Evolutionary conservation across 1,284 basidiomycete genomes (phyloP), one percentile per base, ranked within the genome.

Genomic region (Sanghuangporus weigelae): DNA sequence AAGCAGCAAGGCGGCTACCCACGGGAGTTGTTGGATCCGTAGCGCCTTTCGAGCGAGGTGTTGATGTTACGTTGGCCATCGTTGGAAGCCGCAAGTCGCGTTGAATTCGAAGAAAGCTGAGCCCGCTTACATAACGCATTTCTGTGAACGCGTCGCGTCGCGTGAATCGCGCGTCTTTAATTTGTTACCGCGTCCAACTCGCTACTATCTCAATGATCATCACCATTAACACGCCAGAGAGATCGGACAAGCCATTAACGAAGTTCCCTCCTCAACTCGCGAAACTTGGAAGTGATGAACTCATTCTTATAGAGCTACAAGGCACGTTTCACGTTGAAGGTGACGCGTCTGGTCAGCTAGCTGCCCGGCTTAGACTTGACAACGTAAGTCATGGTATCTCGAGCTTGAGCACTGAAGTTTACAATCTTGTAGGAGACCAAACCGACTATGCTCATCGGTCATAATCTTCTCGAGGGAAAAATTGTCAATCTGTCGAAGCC

Each of bases 391-490:
- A 53, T 19, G 55, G 23, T 12, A 48, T 50, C 21, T 7, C 51
- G 36, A 31, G 7, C 7, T 31, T 51, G 44, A 46, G 21, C 44
- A n/a, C 40, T 46, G 16, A 7, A 38, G 19, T 16, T 8, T 6
- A 23, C 31, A 35, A 53, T 36, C 38, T 53, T 44, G 16, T 59
- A 60, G 59, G 68, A 93, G 88, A 86, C 86, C 67, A 90, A 89
- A 69, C 87, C 92, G 0, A 92, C 87, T 0, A 79, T 97, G 4
- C 77, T 83, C 66, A 89, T 97, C 63, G 94, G 94, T 7, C 89
- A 96, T 74, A 92, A 97, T 71, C 78, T 94, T 16, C 84, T 97
- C 0, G 95, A 97, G 72, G 95, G 95, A 55, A 93, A 92, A 71
- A 80, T 96, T 62, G 82, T 86, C 42, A 82, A 78, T 49, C 80